These are phyloP conservation scores for Lactifluus volemus DNA, from an alignment of 768 basidiomycete species.

Conservation along the genomic window DNA sequence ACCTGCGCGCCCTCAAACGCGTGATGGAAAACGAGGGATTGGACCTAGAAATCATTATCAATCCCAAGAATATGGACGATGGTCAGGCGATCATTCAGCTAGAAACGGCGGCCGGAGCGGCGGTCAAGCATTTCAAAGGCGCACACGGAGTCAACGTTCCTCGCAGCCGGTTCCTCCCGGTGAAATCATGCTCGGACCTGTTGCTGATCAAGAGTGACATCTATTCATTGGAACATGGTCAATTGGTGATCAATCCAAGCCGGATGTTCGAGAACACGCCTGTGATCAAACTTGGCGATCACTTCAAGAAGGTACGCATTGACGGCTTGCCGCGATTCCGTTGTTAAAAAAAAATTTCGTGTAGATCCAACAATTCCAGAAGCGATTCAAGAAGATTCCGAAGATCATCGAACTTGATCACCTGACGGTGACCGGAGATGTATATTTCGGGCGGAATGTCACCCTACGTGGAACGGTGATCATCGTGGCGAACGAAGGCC, in stretches of 20 bases:
- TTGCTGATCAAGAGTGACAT: constrained; percentile 61
- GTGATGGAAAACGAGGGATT: constrained; percentile 59
- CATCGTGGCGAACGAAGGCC: constrained; percentile 48
- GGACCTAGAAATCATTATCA: constrained; percentile 76
- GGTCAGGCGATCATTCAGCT: constrained; percentile 69
- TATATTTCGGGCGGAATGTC: constrained; percentile 57
- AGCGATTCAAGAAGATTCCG: constrained; percentile 69
- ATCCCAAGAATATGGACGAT: constrained; percentile 59
- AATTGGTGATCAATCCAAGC: constrained; percentile 50
- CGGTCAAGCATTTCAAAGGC: constrained; percentile 62
- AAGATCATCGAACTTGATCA: constrained; percentile 68
- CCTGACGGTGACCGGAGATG: constrained; percentile 62
- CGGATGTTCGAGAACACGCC: constrained; percentile 56
- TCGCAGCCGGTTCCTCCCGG: constrained; percentile 61
- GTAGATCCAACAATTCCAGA: constrained; percentile 53
- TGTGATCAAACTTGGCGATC: constrained; percentile 69
- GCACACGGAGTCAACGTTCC: constrained; percentile 70
- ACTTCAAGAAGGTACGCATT: constrained; percentile 60
- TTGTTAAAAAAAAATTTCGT: not conserved
- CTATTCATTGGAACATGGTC: constrained; percentile 62
- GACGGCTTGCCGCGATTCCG: not conserved
- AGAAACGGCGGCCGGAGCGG: constrained; percentile 69
- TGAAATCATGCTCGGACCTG: constrained; percentile 54
- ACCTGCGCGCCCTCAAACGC: constrained; percentile 57
- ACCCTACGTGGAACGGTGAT: constrained; percentile 62